Conservation (phyloP, 768 basidiomycete species). For the Panellus pusillus region DNA sequence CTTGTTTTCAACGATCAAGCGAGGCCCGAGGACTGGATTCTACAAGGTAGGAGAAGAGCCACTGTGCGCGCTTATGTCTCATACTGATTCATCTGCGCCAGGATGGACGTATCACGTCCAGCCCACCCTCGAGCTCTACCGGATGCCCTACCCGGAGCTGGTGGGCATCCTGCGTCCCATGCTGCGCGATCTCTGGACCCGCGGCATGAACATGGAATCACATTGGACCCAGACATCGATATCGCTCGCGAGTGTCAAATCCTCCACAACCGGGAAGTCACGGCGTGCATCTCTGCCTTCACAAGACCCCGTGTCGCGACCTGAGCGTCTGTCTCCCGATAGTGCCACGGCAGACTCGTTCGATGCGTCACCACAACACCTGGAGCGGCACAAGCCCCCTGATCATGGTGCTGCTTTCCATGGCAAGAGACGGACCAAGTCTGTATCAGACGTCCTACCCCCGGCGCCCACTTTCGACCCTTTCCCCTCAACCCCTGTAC, state of each 20-base stretch:
- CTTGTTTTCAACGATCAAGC: constrained; percentile 27
- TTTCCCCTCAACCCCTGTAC: too few species aligned
- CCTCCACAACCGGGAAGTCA: neutral
- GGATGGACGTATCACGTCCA: constrained; percentile 59
- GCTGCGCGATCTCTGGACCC: constrained; percentile 23
- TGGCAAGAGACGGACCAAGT: too few species aligned
- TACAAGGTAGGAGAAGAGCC: constrained; percentile 33
- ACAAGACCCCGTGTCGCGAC: too few species aligned
- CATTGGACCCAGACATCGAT: constrained; percentile 15
- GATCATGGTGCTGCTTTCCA: too few species aligned
- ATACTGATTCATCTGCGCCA: constrained; percentile 13
- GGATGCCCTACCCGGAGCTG: constrained; percentile 45
- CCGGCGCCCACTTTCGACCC: neutral
- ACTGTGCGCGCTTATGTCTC: neutral
- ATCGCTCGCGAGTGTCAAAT: neutral
- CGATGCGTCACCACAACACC: too few species aligned
- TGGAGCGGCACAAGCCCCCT: too few species aligned
- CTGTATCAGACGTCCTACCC: neutral
- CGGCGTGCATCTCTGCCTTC: neutral
- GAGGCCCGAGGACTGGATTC: constrained; percentile 26
- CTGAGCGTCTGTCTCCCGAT: too few species aligned
- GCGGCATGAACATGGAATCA: constrained; percentile 25
- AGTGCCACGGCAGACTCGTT: too few species aligned
- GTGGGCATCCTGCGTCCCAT: constrained; percentile 36
- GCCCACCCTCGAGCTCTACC: constrained; percentile 39